Conservation (phyloP, 139 green algal genomes). For the Coelastrella sp. region DNA sequence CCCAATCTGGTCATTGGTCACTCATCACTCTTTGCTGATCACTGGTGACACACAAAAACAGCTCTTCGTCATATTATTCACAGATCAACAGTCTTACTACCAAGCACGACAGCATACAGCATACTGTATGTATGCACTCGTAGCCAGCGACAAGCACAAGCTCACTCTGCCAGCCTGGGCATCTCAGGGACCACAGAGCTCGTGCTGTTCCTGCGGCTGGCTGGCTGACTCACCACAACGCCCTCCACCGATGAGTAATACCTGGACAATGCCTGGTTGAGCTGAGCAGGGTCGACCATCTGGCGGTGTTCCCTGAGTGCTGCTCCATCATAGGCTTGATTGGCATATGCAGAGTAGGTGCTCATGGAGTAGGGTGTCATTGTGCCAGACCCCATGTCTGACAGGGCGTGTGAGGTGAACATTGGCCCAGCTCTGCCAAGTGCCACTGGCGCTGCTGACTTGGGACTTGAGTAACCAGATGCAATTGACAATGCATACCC, state of each 20-base stretch:
- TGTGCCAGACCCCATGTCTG: not conserved
- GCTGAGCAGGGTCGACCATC: not conserved
- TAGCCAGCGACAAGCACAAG: too few species aligned
- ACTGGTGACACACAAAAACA: too few species aligned
- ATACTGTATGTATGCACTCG: too few species aligned
- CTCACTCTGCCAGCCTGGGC: not conserved
- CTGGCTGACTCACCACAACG: not conserved
- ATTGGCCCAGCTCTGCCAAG: not conserved
- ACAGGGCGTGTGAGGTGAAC: not conserved
- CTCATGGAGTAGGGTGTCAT: not conserved
- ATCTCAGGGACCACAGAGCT: not conserved
- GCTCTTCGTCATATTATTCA: too few species aligned
- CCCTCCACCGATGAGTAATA: not conserved
- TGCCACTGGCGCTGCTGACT: not conserved
- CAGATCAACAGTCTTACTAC: too few species aligned
- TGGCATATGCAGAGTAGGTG: not conserved
- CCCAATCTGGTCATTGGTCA: too few species aligned
- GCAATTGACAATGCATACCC: not conserved
- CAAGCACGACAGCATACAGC: too few species aligned
- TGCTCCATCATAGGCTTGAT: not conserved
- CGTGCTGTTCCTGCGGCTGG: not conserved
- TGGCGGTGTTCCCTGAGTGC: not conserved
- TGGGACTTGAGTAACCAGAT: not conserved
- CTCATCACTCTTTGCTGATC: too few species aligned
- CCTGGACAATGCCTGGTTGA: not conserved